Percentiles rank a stretch among this genome's conserved stretches.
Conservation (phyloP, 164 flowering plant genomes). For the Echeveria elegans region DNA sequence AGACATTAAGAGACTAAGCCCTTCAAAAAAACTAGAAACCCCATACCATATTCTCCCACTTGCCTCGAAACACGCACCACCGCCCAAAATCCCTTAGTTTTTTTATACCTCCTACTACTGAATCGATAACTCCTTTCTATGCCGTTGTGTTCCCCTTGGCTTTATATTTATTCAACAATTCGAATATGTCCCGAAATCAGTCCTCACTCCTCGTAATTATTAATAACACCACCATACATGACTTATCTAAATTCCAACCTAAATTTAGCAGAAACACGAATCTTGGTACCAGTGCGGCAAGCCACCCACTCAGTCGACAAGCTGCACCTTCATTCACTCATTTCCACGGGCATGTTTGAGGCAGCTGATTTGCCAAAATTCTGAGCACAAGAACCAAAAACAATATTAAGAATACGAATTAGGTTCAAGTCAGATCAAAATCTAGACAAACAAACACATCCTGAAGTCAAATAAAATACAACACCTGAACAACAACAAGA, state of each 20-base stretch:
- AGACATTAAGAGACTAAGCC: conserved; percentile 16
- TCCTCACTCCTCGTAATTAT: not conserved
- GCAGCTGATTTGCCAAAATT: not conserved
- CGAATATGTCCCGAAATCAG: not conserved
- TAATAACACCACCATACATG: not conserved
- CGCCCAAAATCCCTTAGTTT: conserved; percentile 5
- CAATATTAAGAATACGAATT: not conserved
- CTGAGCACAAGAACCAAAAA: not conserved
- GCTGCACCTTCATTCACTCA: not conserved
- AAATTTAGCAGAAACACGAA: not conserved
- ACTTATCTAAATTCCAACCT: not conserved
- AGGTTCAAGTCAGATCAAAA: not conserved
- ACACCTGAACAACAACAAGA: not conserved
- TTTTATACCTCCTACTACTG: not conserved
- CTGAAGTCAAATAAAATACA: not conserved
- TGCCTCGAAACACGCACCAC: conserved; percentile 27
- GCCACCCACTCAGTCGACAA: not conserved
- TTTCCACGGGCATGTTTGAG: not conserved
- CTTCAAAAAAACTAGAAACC: conserved; percentile 12
- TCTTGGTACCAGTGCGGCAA: not conserved
- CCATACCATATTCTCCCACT: conserved; percentile 21
- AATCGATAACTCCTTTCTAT: not conserved
- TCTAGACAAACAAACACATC: not conserved
- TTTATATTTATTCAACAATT: not conserved
- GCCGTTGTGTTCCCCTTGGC: not conserved